A percentile compares a stretch with the other conserved stretches of the same genome.
phyloP scores from a whole-genome alignment of 2,329 filamentous ascomycete genomes.

The Blastomyces parvus region DNA sequence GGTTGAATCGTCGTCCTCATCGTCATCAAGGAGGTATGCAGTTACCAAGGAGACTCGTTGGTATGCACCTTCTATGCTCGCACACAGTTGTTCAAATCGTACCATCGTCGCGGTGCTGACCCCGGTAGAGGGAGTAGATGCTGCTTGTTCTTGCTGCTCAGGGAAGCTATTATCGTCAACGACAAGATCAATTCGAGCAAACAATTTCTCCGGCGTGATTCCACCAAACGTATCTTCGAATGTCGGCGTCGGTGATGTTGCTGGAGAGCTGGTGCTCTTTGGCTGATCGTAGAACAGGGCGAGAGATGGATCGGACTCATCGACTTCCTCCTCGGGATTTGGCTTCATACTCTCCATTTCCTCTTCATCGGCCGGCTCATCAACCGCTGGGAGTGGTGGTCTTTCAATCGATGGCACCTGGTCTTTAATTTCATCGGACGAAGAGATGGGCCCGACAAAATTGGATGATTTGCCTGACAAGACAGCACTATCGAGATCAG shows the following conservation, averaged over 20 bases:
- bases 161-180: slow-evolving; percentile 32
- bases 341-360: slow-evolving; percentile 18
- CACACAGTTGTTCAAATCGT: slow-evolving; percentile 30
- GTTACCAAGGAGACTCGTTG: slow-evolving; percentile 34
- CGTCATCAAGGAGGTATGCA: slow-evolving; percentile 24
- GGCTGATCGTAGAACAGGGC: slow-evolving; percentile 45
- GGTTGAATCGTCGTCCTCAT: background rate
- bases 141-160: slow-evolving; percentile 2
- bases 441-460: slow-evolving; percentile 39
- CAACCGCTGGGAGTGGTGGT: slow-evolving; percentile 18
- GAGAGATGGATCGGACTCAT: slow-evolving; percentile 43
- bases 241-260: slow-evolving; percentile 24
- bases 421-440: slow-evolving; percentile 39
- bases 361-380: slow-evolving; percentile 13
- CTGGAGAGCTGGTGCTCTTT: slow-evolving; percentile 23
- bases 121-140: slow-evolving; percentile 14
- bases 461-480: slow-evolving; percentile 63
- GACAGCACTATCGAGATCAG: slow-evolving; percentile 48
- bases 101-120: slow-evolving; percentile 22
- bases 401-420: slow-evolving; percentile 42
- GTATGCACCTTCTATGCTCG: slow-evolving; percentile 36
- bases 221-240: slow-evolving; percentile 37
- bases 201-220: slow-evolving; percentile 54
- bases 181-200: slow-evolving; percentile 55
- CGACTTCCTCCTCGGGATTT: slow-evolving; percentile 42